A percentile compares a stretch with the other conserved stretches of the same genome.
Conservation (phyloP, 306 rosid species). For the Trifolium pratense region DNA sequence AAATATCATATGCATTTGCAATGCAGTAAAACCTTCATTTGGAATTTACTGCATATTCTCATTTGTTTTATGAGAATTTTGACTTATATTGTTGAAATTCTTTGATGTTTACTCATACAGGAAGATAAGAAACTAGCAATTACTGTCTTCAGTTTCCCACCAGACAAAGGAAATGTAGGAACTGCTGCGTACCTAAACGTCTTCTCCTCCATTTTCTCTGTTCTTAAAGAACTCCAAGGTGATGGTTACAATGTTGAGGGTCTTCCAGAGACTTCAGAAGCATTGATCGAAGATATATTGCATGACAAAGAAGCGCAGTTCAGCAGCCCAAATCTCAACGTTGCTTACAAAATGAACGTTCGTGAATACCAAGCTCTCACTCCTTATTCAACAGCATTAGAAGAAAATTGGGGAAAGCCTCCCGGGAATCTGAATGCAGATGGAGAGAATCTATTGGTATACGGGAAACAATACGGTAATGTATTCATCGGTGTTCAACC, state of each 20-base stretch:
- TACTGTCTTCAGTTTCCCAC: conserved; percentile 98
- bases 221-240: conserved; percentile 73
- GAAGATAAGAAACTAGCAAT: conserved; percentile 84
- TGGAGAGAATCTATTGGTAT: conserved; percentile 93
- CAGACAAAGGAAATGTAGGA: conserved; percentile 99
- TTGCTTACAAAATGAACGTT: conserved; percentile 91
- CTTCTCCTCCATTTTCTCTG: conserved; percentile 89
- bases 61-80: conserved; percentile 18
- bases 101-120: conserved; percentile 45
- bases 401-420: conserved; percentile 98
- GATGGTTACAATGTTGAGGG: conserved; percentile 92
- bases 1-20: background rate
- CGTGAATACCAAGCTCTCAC: conserved; percentile 86
- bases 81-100: conserved; percentile 33
- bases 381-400: conserved; percentile 80
- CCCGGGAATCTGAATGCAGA: conserved; percentile 96
- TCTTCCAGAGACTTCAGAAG: conserved; percentile 94
- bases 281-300: conserved; percentile 83
- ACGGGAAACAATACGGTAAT: conserved; percentile 90
- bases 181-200: conserved; percentile 97
- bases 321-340: conserved; percentile 90
- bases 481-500: conserved; percentile 98
- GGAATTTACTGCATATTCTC: conserved; percentile 29
- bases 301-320: conserved; percentile 99
- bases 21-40: conserved; percentile 15